Evolutionary conservation across 768 basidiomycete genomes (phyloP).

Genomic region (Bullera alba): DNA sequence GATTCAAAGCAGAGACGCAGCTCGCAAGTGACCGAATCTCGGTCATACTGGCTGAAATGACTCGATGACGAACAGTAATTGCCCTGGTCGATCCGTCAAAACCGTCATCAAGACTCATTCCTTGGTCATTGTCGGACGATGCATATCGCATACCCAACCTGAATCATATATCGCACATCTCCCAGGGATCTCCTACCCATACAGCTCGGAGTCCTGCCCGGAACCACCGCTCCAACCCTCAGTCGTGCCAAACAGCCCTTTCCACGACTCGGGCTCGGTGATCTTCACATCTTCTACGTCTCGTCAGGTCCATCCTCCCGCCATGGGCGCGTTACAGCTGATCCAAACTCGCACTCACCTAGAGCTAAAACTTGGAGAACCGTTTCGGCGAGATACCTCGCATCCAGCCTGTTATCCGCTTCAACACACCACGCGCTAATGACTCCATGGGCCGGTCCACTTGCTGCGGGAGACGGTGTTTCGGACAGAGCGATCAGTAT

Average conservation of each 20-base stretch:
- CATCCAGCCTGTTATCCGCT: conserved; percentile 73
- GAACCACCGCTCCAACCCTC: conserved; percentile 37
- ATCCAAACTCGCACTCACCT: conserved; percentile 5
- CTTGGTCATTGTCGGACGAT: too few species aligned
- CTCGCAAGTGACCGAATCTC: too few species aligned
- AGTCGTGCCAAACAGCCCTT: conserved; percentile 29
- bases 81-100: too few species aligned
- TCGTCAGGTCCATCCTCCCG: background rate
- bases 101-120: too few species aligned
- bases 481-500: conserved; percentile 57
- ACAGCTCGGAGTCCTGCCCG: conserved; percentile 31
- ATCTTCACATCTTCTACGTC: conserved; percentile 13
- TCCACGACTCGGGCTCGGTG: conserved; percentile 29
- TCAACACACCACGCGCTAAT: conserved; percentile 72
- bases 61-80: too few species aligned
- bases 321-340: background rate
- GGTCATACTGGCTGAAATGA: too few species aligned
- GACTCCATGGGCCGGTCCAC: conserved; percentile 50
- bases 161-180: too few species aligned
- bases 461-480: conserved; percentile 50
- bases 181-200: too few species aligned
- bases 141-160: too few species aligned
- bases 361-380: conserved; percentile 12
- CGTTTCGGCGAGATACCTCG: conserved; percentile 38
- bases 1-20: too few species aligned